These are phyloP conservation scores for Penicillium canariense DNA, from an alignment of 495 filamentous ascomycete genomes.

Conservation along the genomic window DNA sequence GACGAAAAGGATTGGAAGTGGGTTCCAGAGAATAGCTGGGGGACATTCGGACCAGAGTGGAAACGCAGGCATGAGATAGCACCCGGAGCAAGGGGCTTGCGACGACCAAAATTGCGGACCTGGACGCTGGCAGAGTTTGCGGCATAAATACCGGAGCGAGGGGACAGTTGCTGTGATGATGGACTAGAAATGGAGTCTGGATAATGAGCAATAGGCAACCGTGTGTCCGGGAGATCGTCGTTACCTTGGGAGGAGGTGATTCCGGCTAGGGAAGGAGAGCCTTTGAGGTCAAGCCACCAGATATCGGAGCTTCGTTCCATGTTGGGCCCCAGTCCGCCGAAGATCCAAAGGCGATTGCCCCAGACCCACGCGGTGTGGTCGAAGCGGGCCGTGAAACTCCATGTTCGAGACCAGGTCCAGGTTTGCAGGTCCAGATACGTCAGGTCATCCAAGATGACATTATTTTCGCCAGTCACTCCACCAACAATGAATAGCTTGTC, in stretches of 20 bases:
- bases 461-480: constrained; percentile 84
- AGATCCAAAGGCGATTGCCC: constrained; percentile 93
- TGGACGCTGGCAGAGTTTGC: constrained; percentile 89
- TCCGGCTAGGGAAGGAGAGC: constrained; percentile 73
- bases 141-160: constrained; percentile 71
- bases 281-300: constrained; percentile 95
- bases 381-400: constrained; percentile 90
- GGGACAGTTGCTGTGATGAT: constrained; percentile 37
- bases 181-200: constrained; percentile 43
- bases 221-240: constrained; percentile 42
- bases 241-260: constrained; percentile 66
- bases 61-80: constrained; percentile 89
- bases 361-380: constrained; percentile 93
- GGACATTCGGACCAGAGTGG: constrained; percentile 81
- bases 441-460: constrained; percentile 87
- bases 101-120: constrained; percentile 66
- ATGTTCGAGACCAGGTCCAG: constrained; percentile 94
- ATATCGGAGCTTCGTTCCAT: constrained; percentile 95
- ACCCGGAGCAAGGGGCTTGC: constrained; percentile 75
- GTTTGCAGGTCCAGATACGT: constrained; percentile 96
- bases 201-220: constrained; percentile 39
- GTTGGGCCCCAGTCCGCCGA: constrained; percentile 87
- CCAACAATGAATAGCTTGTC: constrained; percentile 95
- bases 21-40: constrained; percentile 80
- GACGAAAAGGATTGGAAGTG: constrained; percentile 96